Percentiles rank a stretch among this genome's conserved stretches.
phyloP scores from a whole-genome alignment of 1,284 basidiomycete genomes.

The Pterula multifida region DNA sequence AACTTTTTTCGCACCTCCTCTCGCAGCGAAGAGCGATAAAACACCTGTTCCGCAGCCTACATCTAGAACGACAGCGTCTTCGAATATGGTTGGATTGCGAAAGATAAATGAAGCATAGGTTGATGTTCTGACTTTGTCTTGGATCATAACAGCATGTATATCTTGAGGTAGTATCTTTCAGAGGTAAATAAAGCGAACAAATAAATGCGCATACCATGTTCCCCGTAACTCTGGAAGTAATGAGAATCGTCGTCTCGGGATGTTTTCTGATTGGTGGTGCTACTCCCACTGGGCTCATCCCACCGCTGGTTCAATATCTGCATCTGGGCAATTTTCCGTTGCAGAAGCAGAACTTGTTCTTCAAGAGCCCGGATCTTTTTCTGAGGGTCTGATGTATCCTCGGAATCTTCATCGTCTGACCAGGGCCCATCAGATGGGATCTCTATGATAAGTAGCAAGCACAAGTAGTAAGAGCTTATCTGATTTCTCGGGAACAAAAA shows the following conservation, averaged over 20 bases:
- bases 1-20: slow-evolving; percentile 85
- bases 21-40: slow-evolving; percentile 85
- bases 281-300: slow-evolving; percentile 31
- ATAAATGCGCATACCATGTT: slow-evolving; percentile 59
- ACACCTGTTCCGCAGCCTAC: slow-evolving; percentile 95
- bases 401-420: slow-evolving; percentile 34
- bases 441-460: slow-evolving; percentile 29
- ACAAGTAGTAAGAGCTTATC: slow-evolving; percentile 22
- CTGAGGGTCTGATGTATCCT: slow-evolving; percentile 20
- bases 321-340: background rate
- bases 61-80: slow-evolving; percentile 82
- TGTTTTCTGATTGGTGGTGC: slow-evolving; percentile 16
- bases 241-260: slow-evolving; percentile 79
- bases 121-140: slow-evolving; percentile 87
- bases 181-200: background rate
- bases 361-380: slow-evolving; percentile 40
- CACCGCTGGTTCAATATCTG: slow-evolving; percentile 37
- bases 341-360: slow-evolving; percentile 32
- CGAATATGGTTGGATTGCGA: slow-evolving; percentile 75
- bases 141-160: slow-evolving; percentile 71
- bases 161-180: slow-evolving; percentile 27
- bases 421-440: slow-evolving; percentile 63
- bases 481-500: slow-evolving; percentile 5
- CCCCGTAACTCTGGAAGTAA: slow-evolving; percentile 92
- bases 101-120: slow-evolving; percentile 90